Percentiles rank a stretch among this genome's conserved stretches.
phyloP scores from a whole-genome alignment of 2,329 filamentous ascomycete species.

The Claviceps arundinis region DNA sequence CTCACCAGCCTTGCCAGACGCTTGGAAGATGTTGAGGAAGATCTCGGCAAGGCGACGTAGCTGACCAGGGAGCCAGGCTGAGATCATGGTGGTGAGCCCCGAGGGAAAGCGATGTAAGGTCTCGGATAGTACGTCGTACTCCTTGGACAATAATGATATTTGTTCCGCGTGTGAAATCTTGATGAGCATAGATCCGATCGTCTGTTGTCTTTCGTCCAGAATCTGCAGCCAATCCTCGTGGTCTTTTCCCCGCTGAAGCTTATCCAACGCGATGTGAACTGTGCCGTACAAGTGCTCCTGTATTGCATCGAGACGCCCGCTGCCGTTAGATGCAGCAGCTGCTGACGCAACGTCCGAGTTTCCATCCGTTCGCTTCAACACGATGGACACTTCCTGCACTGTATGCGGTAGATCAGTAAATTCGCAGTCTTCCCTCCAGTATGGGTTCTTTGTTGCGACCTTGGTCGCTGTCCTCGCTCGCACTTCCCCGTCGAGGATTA shows the following conservation, averaged over 20 bases:
- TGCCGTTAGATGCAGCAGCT: constrained; percentile 11
- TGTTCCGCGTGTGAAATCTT: constrained; percentile 77
- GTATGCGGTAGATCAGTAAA: constrained; percentile 60
- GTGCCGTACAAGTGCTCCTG: constrained; percentile 48
- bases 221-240: constrained; percentile 83
- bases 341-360: constrained; percentile 29
- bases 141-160: constrained; percentile 71
- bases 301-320: not conserved
- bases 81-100: constrained; percentile 73
- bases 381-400: constrained; percentile 54
- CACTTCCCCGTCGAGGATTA: constrained; percentile 67
- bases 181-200: constrained; percentile 72
- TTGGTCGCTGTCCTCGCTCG: constrained; percentile 64
- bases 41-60: constrained; percentile 72
- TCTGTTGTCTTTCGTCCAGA: constrained; percentile 60
- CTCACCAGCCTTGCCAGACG: constrained; percentile 68
- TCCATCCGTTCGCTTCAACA: constrained; percentile 54
- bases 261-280: constrained; percentile 72
- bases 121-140: constrained; percentile 74
- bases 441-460: constrained; percentile 56
- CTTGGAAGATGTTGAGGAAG: constrained; percentile 89
- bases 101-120: constrained; percentile 75
- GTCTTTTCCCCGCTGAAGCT: constrained; percentile 63
- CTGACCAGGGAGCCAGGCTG: constrained; percentile 62
- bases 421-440: constrained; percentile 73